Evolutionary conservation across 2,329 filamentous ascomycete genomes (phyloP), one percentile per base, ranked within the genome.

Genomic region (Blumeriella jaapii): DNA sequence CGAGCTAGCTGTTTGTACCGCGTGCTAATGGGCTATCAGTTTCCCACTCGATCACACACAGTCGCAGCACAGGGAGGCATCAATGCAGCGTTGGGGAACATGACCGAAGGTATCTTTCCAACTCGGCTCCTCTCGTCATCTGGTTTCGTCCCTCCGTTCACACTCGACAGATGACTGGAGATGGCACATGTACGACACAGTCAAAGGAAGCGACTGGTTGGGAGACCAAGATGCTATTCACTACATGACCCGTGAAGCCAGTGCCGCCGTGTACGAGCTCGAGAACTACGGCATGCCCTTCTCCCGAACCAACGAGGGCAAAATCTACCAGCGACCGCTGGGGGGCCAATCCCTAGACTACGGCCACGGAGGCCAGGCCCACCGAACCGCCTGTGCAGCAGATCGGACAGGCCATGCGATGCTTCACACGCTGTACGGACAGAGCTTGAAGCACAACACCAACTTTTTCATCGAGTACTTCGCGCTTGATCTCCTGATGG

Each of bases 51-150:
- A 58, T 71, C 66, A 47, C 73, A 78, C 56, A 78, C 73, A 8
- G 74, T 78, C 39, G 74, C 74, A n/a, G 74, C 74, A 15, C 74
- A 78, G 57, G 73, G 74, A 44, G 74, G 74, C 44, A 78, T 78
- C 52, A 72, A 72, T 52, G 69, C 68, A 7, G 68, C 68, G 3
- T 55, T 73, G 11, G 69, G 67, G 14, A 54, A 53, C 15, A 50
- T 51, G 47, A 45, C 44, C 3, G 45, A 45, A 69, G 70, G 59
- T 59, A 48, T 47, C 11, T 10, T 32, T 13, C 20, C 14, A 4
- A 22, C 4, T 13, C 9, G 16, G 13, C 7, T n/a, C 16, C 5
- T 20, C 26, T 1, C 1, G 11, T 4, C 15, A 2, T n/a, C 16
- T 22, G 20, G 20, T 31, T 14, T 12, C 4, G 29, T 12, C 15